Evolutionary conservation across 768 basidiomycete genomes (phyloP).

Genomic region (Suillus placidus): DNA sequence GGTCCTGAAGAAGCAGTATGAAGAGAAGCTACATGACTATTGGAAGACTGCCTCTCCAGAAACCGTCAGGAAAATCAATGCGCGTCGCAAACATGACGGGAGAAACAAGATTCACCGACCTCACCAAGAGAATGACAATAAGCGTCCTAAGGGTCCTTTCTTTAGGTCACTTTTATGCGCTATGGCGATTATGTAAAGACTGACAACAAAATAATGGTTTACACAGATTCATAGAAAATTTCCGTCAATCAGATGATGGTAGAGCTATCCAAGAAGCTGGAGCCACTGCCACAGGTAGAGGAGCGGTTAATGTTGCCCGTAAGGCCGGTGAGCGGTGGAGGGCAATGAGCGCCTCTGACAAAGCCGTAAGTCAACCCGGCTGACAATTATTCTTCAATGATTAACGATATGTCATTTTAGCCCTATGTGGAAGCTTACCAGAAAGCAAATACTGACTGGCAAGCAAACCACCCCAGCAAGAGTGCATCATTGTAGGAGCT

Average conservation of each 20-base stretch:
- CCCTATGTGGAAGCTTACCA: slow-evolving; percentile 14
- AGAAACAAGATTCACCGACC: slow-evolving; percentile 20
- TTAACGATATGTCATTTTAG: not conserved
- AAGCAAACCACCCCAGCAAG: not conserved
- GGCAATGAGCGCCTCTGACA: slow-evolving; percentile 35
- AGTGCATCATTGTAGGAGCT: not conserved
- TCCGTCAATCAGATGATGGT: slow-evolving; percentile 21
- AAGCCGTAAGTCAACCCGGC: slow-evolving; percentile 25
- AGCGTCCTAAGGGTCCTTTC: slow-evolving; percentile 20
- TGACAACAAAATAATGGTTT: not conserved
- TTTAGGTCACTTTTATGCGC: slow-evolving; percentile 25
- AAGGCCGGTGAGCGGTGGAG: slow-evolving; percentile 33
- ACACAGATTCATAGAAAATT: slow-evolving; percentile 25
- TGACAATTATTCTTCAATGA: not conserved
- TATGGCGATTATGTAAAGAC: not conserved
- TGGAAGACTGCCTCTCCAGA: slow-evolving; percentile 22
- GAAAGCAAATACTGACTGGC: not conserved
- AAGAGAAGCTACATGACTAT: slow-evolving; percentile 30
- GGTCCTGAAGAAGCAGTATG: slow-evolving; percentile 20
- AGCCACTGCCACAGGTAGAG: slow-evolving; percentile 8
- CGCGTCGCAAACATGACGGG: slow-evolving; percentile 30
- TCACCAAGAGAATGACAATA: not conserved
- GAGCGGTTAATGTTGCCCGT: slow-evolving; percentile 9
- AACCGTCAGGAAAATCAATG: slow-evolving; percentile 36
- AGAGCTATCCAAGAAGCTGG: slow-evolving; percentile 17